phyloP scores from a whole-genome alignment of 2,329 filamentous ascomycete genomes.

The Cercospora sesami region DNA sequence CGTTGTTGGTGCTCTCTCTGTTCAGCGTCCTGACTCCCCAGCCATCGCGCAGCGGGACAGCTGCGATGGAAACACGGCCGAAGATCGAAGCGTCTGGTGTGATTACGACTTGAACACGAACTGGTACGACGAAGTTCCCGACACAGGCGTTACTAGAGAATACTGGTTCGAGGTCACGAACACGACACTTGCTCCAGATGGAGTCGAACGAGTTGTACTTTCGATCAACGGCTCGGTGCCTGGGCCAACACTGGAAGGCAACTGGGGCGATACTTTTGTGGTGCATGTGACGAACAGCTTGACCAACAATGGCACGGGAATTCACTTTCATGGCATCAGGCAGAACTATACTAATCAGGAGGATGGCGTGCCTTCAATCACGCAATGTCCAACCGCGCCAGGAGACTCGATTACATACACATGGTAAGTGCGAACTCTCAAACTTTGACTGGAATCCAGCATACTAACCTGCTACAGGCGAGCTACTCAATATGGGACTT shows the following conservation, averaged over 20 bases:
- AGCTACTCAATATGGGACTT: neutral
- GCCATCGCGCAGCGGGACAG: constrained; percentile 10
- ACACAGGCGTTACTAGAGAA: constrained; percentile 34
- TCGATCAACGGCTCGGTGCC: neutral
- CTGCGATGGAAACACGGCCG: constrained; percentile 38
- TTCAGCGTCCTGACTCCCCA: constrained; percentile 1
- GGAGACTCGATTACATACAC: neutral
- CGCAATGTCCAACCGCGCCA: neutral
- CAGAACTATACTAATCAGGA: neutral
- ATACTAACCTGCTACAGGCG: neutral
- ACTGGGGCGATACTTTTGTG: neutral
- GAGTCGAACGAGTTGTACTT: neutral
- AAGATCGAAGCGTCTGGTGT: constrained; percentile 35
- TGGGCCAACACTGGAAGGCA: neutral
- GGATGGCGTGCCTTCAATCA: neutral
- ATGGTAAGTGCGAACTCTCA: neutral
- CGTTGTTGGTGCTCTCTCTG: constrained; percentile 1
- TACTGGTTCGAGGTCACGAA: neutral
- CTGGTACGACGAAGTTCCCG: constrained; percentile 40
- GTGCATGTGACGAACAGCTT: neutral
- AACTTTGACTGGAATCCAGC: neutral
- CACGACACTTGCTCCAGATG: neutral
- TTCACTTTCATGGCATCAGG: neutral
- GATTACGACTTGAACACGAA: constrained; percentile 41
- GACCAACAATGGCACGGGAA: neutral